Conservation (phyloP, 2,329 filamentous ascomycete species). For the Lachnellula subtilissima region DNA sequence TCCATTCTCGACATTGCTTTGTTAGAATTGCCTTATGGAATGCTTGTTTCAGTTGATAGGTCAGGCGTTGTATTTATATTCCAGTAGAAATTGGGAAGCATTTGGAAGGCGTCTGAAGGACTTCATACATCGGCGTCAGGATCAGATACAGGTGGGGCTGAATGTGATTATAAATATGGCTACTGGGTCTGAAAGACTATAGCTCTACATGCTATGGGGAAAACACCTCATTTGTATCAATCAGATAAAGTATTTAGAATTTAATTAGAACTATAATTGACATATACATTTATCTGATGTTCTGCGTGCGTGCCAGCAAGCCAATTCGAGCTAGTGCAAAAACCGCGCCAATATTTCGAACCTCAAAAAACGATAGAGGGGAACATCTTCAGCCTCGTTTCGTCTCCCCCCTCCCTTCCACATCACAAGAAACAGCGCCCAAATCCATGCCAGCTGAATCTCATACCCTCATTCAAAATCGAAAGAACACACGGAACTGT, state of each 20-base stretch:
- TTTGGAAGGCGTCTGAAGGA: not conserved
- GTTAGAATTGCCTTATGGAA: constrained; percentile 82
- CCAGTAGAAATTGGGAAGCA: constrained; percentile 20
- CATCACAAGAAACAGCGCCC: not conserved
- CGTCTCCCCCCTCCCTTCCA: not conserved
- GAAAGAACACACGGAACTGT: not conserved
- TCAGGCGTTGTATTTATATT: constrained; percentile 87
- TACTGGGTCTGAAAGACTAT: no score
- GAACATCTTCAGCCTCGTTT: constrained; percentile 10
- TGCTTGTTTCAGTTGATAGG: constrained; percentile 87
- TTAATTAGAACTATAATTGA: no score
- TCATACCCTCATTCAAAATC: not conserved
- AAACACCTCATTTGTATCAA: no score
- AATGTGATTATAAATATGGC: not conserved
- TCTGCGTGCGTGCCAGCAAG: not conserved
- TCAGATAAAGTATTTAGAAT: no score
- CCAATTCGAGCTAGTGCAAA: not conserved
- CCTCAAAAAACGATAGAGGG: not conserved
- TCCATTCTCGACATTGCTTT: constrained; percentile 83
- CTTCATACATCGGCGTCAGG: not conserved
- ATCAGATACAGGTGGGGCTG: not conserved
- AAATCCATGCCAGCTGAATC: not conserved
- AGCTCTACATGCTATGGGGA: no score
- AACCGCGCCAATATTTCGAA: not conserved
- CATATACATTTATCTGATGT: no score